Base-by-base conservation (phyloP, 1,284 basidiomycete species). In the Earliella scabrosa region DNA sequence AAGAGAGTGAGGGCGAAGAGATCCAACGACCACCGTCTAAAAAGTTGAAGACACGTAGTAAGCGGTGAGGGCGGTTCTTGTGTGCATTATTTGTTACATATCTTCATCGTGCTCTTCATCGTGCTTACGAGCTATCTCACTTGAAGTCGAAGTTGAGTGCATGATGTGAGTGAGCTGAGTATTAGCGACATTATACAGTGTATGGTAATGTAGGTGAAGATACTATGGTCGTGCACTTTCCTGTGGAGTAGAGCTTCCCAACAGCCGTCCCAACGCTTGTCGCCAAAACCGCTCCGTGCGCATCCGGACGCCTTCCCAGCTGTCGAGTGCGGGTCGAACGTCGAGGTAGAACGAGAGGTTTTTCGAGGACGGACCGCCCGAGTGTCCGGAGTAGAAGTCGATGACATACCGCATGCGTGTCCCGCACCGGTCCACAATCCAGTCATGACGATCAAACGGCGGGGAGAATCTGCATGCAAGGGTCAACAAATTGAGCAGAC, bases 381-480 rank as follows among this genome's bases (percentile, higher is more conserved):
- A 75, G 55, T 83, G 86, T n/a, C 97, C 97, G 0, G 94, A 92
- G 78, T 99, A 99, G 72, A 98, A 99, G 75, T 99, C 97, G 64
- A 99, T 98, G 54, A 99, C 88, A 76, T 99, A 99, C 59, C 97
- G 88, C 68, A 96, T 81, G 52, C 86, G 87, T 2, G 83, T 85
- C 2, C 95, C 95, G 67, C 93, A 95, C 27, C 97, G 87, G 72
- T 98, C 95, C 40, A 99, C 87, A 40, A 94, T 76, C 97, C 97
- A 99, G 73, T 99, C 97, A 64, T 99, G 97, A 53, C 97, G 82
- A 73, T 99, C 97, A 71, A 99, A 99, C 0, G 97, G 97, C 11
- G 92, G 81, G 36, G 92, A 83, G 73, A 98, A 99, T 3, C 96
- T 95, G 66, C 2, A 29, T 6, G 41, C 29, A 9, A 27, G n/a